Percentiles rank a stretch among this genome's conserved stretches.
These are phyloP conservation scores for Vigna angularis DNA, from an alignment of 306 rosid genomes.

Conservation along the genomic window DNA sequence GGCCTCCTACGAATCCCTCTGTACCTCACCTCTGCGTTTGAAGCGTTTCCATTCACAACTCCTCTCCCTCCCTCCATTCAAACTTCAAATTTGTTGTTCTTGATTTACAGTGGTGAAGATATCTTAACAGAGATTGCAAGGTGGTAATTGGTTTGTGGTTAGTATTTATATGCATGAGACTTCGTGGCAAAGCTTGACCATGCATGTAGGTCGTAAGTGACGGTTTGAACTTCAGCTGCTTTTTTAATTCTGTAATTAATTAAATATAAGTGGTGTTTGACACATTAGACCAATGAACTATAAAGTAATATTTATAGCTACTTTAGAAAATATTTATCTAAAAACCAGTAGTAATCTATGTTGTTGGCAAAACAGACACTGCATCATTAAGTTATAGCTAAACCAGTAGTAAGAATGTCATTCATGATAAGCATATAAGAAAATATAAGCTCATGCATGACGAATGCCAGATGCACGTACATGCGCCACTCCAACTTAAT, in stretches of 20 bases:
- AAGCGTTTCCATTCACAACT: conserved; percentile 19
- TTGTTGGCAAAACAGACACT: neutral
- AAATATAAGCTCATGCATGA: neutral
- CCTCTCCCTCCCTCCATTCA: conserved; percentile 53
- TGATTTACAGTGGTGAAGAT: neutral
- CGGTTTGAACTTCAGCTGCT: conserved; percentile 9
- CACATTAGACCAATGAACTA: neutral
- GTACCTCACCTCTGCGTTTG: conserved; percentile 52
- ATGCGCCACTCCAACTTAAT: neutral
- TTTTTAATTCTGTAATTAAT: neutral
- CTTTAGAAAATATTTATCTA: neutral
- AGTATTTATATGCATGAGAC: neutral
- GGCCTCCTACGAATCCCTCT: conserved; percentile 88
- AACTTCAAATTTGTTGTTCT: neutral
- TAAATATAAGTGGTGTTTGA: neutral
- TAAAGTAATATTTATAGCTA: neutral
- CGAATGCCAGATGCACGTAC: neutral
- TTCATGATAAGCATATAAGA: neutral
- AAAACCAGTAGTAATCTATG: neutral
- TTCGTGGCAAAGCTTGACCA: conserved; percentile 9
- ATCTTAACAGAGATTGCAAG: neutral
- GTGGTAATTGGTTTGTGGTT: neutral
- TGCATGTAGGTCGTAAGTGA: conserved; percentile 5
- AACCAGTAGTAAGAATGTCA: neutral
- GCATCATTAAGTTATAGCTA: neutral